Evolutionary conservation across 352 stramenopile species (phyloP), one percentile per base, ranked within the genome.

Genomic region (Phytophthora quininea): DNA sequence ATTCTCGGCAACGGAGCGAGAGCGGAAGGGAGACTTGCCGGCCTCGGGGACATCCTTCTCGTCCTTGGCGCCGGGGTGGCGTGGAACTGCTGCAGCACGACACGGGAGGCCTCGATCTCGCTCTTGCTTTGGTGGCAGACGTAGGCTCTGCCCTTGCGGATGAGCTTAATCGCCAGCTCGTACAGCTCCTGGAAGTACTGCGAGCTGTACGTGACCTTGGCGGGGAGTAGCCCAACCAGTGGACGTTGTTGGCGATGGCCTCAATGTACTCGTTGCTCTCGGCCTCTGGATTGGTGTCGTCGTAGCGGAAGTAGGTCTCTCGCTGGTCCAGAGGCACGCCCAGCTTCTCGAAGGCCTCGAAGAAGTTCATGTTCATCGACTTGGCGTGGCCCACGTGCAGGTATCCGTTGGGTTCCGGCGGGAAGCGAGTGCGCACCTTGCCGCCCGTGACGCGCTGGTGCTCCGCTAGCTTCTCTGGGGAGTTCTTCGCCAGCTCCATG

Each of bases 291-390:
- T 99, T 99, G n/a, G 98, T 99, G 84, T 99, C 98, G 74, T 99
- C 97, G 63, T 97, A 97, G 33, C 97, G 92, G 76, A 99, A 99
- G 64, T 99, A 93, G 1, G 94, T 99, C 62, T 98, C 88, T 59
- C 98, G 90, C 70, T 97, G 89, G 65, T 97, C 92, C 29, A 64
- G 45, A 0, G 96, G 71, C 15, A 99, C 93, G 27, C 89, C 82
- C 14, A 98, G 74, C 58, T 99, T 99, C 73, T 99, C 97, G 77
- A 99, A 99, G 5, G 97, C 97, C 54, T 99, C 84, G 57, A 87
- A 89, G 69, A 99, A 99, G 80, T 99, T 99, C 96, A 99, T 99
- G 77, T 99, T 97, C 97, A 99, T 99, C 7, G 96, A 98, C 84
- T 99, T 99, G 69, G 97, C 98, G 76, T 99, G 98, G 10, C 98